Base-by-base conservation (phyloP, 352 stramenopile species). In the Globisporangium camurandrum region DNA sequence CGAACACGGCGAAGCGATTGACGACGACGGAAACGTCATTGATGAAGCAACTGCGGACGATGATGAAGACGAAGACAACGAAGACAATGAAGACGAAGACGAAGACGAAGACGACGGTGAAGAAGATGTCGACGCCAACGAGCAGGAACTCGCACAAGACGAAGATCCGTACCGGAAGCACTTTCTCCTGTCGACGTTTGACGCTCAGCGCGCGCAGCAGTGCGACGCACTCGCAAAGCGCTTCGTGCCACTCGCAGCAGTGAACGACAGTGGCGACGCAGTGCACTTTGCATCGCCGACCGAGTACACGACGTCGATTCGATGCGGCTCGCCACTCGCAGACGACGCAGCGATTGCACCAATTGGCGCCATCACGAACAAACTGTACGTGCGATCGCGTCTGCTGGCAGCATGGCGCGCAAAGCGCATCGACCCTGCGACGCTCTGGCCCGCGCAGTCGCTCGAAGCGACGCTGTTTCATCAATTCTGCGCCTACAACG, bases 151-250 rank as follows among this genome's bases (percentile, higher is more conserved):
- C 9, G 14, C 64, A 11, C 59, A 62, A 22, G 49, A 36, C 20
- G 61, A 77, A 34, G 78, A 89, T 50, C 77, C 75, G 19, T 92
- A 82, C 50, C 66, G 78, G 27, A 62, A 67, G 51, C 73, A 77
- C 3, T 92, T 71, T 48, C 44, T 88, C 9, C 52, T 88, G 20
- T 66, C 65, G 19, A 59, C 64, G 5, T 75, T 88, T 19, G 62
- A 61, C 0, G 70, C 80, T 38, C 40, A 49, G 8, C 69, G 89
- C 31, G 75, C 73, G 1, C 62, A 66, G 19, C 56, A 55, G 17
- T 67, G 81, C 47, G 56, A 77, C 39, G 57, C 54, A 0, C n/a
- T 60, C 19, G 47, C 49, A 12, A 64, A 70, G 37, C 79, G 76
- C 46, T 82, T 72, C 39, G 19, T 57, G 0, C 24, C 57, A 1